Evolutionary conservation across 1,284 basidiomycete genomes (phyloP).

Genomic region (Ceratobasidium theobromae): DNA sequence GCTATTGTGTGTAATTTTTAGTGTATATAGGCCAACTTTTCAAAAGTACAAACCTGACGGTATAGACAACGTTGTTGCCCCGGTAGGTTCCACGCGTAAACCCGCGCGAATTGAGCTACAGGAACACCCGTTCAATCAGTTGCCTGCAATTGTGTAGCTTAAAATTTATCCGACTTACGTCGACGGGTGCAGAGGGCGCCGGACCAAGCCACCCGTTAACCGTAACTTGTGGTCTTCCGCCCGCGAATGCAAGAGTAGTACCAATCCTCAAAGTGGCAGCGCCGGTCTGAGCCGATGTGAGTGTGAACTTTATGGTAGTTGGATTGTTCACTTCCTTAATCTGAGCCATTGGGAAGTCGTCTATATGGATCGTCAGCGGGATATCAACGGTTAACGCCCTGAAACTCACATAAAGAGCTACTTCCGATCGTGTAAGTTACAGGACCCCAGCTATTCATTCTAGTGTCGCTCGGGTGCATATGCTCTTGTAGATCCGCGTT

Average conservation of each 20-base stretch:
- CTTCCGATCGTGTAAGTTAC: slow-evolving; percentile 44
- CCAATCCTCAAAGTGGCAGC: slow-evolving; percentile 25
- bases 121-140: background rate
- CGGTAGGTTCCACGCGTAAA: slow-evolving; percentile 23
- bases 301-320: slow-evolving; percentile 33
- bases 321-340: slow-evolving; percentile 42
- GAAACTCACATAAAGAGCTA: background rate
- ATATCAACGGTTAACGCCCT: background rate
- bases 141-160: background rate
- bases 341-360: slow-evolving; percentile 47
- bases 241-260: slow-evolving; percentile 23
- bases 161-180: background rate
- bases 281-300: slow-evolving; percentile 24
- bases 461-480: slow-evolving; percentile 23
- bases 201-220: slow-evolving; percentile 27
- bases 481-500: slow-evolving; percentile 47
- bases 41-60: background rate
- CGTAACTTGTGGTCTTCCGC: slow-evolving; percentile 2
- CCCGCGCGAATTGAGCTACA: slow-evolving; percentile 19
- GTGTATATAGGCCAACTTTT: background rate
- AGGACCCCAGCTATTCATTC: slow-evolving; percentile 7
- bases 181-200: slow-evolving; percentile 6
- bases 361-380: slow-evolving; percentile 29
- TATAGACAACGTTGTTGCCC: slow-evolving; percentile 12
- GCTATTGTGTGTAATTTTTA: background rate